Conservation (phyloP, 495 filamentous ascomycete genomes). For the Physcia stellaris region DNA sequence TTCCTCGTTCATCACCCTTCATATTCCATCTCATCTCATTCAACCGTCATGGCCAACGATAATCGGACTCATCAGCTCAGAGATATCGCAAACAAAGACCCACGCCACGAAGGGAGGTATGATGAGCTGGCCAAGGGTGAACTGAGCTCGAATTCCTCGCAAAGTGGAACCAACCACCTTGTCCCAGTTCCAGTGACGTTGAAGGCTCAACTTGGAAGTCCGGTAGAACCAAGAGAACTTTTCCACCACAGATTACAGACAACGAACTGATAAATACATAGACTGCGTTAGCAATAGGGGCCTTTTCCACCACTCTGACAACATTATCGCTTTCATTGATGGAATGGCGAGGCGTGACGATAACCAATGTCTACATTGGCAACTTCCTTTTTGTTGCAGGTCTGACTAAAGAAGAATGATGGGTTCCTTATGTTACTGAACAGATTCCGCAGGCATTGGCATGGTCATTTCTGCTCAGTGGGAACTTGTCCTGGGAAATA, state of each 20-base stretch:
- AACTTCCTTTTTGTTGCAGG: slow-evolving; percentile 36
- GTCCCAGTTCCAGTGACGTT: slow-evolving; percentile 19
- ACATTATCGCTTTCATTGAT: slow-evolving; percentile 34
- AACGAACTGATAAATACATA: neutral
- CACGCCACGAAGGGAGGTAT: slow-evolving; percentile 14
- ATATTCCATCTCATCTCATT: no score
- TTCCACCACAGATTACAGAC: neutral
- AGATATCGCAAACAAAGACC: slow-evolving; percentile 12
- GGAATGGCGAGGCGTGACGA: slow-evolving; percentile 33
- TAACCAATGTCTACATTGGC: slow-evolving; percentile 32
- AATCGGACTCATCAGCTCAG: slow-evolving; percentile 18
- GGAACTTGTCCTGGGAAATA: slow-evolving; percentile 35
- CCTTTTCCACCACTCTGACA: slow-evolving; percentile 36
- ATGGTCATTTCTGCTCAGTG: slow-evolving; percentile 38
- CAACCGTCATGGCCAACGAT: slow-evolving; percentile 13
- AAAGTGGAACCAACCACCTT: slow-evolving; percentile 8
- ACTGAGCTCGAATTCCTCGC: slow-evolving; percentile 7
- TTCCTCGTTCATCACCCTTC: no score
- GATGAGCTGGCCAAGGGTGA: slow-evolving; percentile 4
- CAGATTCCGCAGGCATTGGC: slow-evolving; percentile 20
- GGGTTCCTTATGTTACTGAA: neutral
- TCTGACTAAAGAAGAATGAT: neutral
- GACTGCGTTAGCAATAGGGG: slow-evolving; percentile 35
- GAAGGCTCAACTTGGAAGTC: slow-evolving; percentile 21
- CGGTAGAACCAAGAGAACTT: slow-evolving; percentile 4